These are phyloP conservation scores for Colletotrichum limetticola DNA, from an alignment of 2,329 filamentous ascomycete genomes.

Conservation along the genomic window DNA sequence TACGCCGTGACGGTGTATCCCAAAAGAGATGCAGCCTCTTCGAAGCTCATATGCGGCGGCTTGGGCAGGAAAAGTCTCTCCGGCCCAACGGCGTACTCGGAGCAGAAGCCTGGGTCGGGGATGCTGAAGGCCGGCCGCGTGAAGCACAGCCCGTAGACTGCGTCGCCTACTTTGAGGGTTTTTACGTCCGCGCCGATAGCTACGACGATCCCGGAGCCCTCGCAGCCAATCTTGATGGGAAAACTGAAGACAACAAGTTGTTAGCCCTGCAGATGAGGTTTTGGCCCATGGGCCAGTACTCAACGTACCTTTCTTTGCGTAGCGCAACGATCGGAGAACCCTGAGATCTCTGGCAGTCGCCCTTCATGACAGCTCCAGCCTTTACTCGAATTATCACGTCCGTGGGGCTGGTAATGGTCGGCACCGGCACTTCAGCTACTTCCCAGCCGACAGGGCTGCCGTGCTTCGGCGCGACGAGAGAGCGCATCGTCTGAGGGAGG, in stretches of 20 bases:
- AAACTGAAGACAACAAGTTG: constrained; percentile 40
- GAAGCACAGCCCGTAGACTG: constrained; percentile 47
- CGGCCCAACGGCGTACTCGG: constrained; percentile 52
- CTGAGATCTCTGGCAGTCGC: constrained; percentile 43
- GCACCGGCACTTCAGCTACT: constrained; percentile 54
- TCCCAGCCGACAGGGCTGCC: constrained; percentile 51
- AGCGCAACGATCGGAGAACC: constrained; percentile 38
- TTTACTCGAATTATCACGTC: constrained; percentile 56
- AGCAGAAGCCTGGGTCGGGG: constrained; percentile 45
- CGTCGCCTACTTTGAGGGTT: constrained; percentile 34
- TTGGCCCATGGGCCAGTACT: background rate
- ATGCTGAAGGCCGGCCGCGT: constrained; percentile 49
- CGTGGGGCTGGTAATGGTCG: constrained; percentile 53
- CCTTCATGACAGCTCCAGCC: constrained; percentile 47
- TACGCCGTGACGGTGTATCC: constrained; percentile 53
- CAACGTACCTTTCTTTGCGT: constrained; percentile 31
- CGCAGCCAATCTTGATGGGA: constrained; percentile 12
- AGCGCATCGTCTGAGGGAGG: constrained; percentile 54
- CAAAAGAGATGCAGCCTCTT: constrained; percentile 49
- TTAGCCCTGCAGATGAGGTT: too few relatives aligned
- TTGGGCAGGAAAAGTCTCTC: constrained; percentile 49
- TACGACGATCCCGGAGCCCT: constrained; percentile 16
- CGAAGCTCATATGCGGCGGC: constrained; percentile 44
- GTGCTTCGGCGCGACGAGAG: constrained; percentile 53
- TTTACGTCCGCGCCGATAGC: constrained; percentile 6